Conservation (phyloP, 495 filamentous ascomycete species). For the Penicillium steckii region DNA sequence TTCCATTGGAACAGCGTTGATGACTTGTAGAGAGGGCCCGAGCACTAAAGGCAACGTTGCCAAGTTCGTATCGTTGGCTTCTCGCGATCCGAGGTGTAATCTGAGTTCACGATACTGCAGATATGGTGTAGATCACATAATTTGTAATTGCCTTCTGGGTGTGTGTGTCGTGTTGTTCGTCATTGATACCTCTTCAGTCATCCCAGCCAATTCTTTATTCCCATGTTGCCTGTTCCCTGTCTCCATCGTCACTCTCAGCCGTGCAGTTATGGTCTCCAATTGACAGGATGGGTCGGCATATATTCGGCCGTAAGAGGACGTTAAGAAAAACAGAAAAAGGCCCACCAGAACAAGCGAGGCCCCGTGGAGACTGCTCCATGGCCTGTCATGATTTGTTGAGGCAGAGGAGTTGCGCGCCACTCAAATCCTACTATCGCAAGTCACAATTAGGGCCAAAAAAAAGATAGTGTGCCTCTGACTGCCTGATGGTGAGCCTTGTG, state of each 20-base stretch:
- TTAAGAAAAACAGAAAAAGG: not conserved
- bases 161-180: not conserved
- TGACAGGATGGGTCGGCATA: not conserved
- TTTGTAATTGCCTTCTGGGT: not conserved
- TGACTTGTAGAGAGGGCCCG: constrained; percentile 9
- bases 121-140: constrained; percentile 1
- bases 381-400: not conserved
- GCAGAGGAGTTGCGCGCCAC: not conserved
- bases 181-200: not conserved
- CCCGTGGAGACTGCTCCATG: not conserved
- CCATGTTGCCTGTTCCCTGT: not conserved
- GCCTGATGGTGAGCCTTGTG: not conserved
- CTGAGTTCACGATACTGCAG: not conserved
- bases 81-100: not conserved
- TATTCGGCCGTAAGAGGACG: not conserved
- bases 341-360: not conserved
- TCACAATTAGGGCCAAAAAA: not conserved
- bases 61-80: constrained; percentile 8
- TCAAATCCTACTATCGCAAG: not conserved
- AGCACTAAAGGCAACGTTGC: constrained; percentile 20
- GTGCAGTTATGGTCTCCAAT: too few relatives aligned
- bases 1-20: not conserved
- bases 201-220: not conserved
- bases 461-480: not conserved
- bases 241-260: too few relatives aligned